Conservation (phyloP, 1,284 basidiomycete genomes). For the Ceratobasidium papillatum region DNA sequence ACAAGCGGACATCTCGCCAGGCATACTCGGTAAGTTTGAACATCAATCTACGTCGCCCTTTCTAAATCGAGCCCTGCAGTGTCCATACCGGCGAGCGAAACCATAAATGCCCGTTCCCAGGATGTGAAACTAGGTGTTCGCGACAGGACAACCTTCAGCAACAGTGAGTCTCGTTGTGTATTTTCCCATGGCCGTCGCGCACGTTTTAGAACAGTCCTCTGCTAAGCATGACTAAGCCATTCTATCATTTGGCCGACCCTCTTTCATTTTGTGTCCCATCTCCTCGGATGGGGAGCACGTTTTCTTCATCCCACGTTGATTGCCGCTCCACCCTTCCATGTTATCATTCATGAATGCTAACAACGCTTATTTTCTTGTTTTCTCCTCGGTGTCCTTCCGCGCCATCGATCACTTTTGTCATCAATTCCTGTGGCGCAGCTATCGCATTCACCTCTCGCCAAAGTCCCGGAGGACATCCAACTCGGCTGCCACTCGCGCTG, state of each 20-base stretch:
- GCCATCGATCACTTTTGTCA: background rate
- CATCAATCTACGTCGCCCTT: background rate
- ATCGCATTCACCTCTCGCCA: conserved; percentile 46
- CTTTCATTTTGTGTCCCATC: background rate
- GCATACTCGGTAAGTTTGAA: conserved; percentile 62
- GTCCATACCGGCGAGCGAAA: conserved; percentile 85
- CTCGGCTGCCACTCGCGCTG: conserved; percentile 44
- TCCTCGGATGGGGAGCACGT: background rate
- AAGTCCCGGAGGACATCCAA: conserved; percentile 44
- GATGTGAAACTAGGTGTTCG: conserved; percentile 81
- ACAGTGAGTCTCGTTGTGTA: conserved; percentile 64
- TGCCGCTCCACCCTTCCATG: conserved; percentile 8
- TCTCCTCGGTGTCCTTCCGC: background rate
- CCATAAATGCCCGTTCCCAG: conserved; percentile 83
- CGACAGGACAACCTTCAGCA: conserved; percentile 84
- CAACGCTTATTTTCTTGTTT: conserved; percentile 10
- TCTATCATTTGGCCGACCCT: background rate
- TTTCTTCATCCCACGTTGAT: conserved; percentile 22
- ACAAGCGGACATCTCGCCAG: conserved; percentile 85
- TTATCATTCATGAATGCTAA: background rate
- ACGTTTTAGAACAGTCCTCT: conserved; percentile 7
- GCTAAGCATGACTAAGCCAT: conserved; percentile 17
- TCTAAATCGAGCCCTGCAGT: conserved; percentile 36
- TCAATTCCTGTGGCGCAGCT: conserved; percentile 39
- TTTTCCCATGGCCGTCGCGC: conserved; percentile 8